Evolutionary conservation across 179 eudicot species (phyloP).

Genomic region (Sideroxylon spinosum): DNA sequence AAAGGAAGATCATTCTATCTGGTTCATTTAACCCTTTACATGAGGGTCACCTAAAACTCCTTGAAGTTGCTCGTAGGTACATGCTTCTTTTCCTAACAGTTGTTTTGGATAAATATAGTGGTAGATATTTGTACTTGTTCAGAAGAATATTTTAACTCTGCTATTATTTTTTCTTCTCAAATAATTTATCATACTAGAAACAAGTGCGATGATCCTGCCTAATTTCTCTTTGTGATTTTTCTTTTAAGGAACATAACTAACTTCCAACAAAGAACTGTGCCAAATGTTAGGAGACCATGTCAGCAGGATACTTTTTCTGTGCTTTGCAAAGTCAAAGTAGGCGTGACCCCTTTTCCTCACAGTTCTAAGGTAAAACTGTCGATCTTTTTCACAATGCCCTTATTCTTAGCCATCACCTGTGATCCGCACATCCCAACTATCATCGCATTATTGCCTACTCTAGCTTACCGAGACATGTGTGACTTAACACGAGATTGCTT

Average conservation of each 20-base stretch:
- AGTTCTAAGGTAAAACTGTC: too few species aligned
- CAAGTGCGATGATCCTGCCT: not conserved
- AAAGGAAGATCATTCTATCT: constrained; percentile 76
- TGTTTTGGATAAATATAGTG: too few species aligned
- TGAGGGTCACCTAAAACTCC: constrained; percentile 85
- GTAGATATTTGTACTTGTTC: not conserved
- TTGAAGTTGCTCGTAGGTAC: constrained; percentile 85
- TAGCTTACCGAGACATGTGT: too few species aligned
- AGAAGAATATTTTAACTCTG: not conserved
- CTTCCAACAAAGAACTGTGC: not conserved
- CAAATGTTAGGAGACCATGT: not conserved
- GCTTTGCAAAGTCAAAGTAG: too few species aligned
- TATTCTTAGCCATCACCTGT: too few species aligned
- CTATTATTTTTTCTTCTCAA: not conserved
- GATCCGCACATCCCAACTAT: too few species aligned
- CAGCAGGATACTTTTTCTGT: too few species aligned
- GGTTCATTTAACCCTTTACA: constrained; percentile 97
- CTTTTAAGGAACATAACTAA: not conserved
- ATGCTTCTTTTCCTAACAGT: not conserved
- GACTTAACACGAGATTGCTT: too few species aligned
- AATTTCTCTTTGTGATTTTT: not conserved
- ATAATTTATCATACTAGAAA: not conserved
- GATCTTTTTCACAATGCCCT: too few species aligned
- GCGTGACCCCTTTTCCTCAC: too few species aligned
- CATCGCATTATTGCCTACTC: too few species aligned